Conservation (phyloP, 176 grass and related monocot species). For the Lolium rigidum region DNA sequence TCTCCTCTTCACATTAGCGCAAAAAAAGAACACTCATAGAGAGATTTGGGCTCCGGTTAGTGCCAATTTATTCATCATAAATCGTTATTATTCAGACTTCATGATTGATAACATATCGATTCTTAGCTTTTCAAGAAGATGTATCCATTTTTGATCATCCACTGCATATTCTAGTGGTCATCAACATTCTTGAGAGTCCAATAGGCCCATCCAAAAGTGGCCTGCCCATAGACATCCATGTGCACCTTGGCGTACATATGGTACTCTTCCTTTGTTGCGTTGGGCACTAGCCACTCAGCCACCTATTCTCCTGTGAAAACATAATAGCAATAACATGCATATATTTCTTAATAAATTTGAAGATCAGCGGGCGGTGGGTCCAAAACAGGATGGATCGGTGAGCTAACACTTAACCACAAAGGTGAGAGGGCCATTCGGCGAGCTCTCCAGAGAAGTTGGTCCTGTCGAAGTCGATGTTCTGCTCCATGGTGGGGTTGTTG, state of each 20-base stretch:
- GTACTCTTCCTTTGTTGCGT: conserved; percentile 31
- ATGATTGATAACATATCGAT: background rate
- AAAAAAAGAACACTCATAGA: background rate
- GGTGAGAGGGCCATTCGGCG: conserved; percentile 48
- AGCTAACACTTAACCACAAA: conserved; percentile 50
- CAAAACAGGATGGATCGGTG: background rate
- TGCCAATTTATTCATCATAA: background rate
- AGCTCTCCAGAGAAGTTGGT: conserved; percentile 40
- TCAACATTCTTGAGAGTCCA: conserved; percentile 65
- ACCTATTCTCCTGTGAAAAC: conserved; percentile 53
- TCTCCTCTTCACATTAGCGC: background rate
- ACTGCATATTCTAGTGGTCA: conserved; percentile 65
- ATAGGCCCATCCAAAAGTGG: conserved; percentile 77
- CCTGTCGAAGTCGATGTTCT: conserved; percentile 60
- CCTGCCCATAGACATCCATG: conserved; percentile 49
- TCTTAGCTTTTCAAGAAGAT: conserved; percentile 37
- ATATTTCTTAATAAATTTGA: no score
- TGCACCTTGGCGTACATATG: conserved; percentile 52
- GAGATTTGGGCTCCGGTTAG: background rate
- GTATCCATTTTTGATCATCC: conserved; percentile 81
- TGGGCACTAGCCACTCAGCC: conserved; percentile 38
- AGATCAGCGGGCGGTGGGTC: no score
- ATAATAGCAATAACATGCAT: background rate
- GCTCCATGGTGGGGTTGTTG: conserved; percentile 40
- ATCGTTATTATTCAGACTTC: background rate